Base-by-base conservation (phyloP, 306 rosid species). In the Sphenostylis stenocarpa region DNA sequence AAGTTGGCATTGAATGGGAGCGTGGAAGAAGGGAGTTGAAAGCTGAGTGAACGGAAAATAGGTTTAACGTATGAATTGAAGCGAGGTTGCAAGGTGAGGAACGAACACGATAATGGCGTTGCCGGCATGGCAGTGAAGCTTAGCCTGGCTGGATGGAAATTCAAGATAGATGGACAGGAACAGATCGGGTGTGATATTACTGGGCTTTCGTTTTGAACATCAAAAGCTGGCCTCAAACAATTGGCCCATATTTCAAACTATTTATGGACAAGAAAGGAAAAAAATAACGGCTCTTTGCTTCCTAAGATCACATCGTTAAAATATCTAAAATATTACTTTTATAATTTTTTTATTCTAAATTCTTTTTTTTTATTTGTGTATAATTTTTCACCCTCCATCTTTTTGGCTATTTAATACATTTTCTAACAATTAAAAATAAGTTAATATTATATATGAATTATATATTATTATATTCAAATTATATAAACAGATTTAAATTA, bases 41-140 rank as follows among this genome's bases (percentile, higher is more conserved):
- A 52, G 62, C 52, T 49, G 66, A 85, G 77, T 29, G 85, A 86
- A 68, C 83, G 80, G 24, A 85, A 70, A 62, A 91, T 72, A 47
- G 97, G 94, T 48, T 73, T 82, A 28, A 89, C 38, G 70, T 39
- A 83, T 47, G 73, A 53, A 61, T 80, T 83, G 57, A 88, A 79
- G 52, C 90, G 88, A 7, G 91, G 91, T 15, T 85, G 88, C 38
- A 85, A 77, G 36, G 86, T 57, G 55, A 87, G 83, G 76, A 86
- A 85, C 8, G 91, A 75, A 19, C 85, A 31, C 21, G 91, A 44
- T 53, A 78, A 78, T 57, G 89, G 87, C 69, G 90, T 82, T 44
- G 89, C 89, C 62, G 88, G 78, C 90, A 88, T 91, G 83, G 89
- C 16, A 33, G 79, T 55, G 74, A 51, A 16, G 68, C 5, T 44